Evolutionary conservation across 2,329 filamentous ascomycete genomes (phyloP), one percentile per base, ranked within the genome.

Genomic region (Arachnomyces sp.): DNA sequence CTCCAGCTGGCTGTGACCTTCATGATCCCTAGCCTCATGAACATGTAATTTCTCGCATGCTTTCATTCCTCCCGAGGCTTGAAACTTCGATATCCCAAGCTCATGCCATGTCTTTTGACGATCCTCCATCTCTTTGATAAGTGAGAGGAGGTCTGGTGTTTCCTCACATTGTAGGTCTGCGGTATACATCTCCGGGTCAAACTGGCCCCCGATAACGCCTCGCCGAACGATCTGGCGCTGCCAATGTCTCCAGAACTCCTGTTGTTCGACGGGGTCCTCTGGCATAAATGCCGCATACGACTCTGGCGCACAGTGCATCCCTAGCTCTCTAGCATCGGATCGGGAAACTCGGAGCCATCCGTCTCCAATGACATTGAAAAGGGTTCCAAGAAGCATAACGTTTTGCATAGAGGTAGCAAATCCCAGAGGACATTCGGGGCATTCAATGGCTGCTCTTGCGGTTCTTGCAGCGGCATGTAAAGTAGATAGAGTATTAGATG

Each of bases 331-430:
- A 7, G 64, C 47, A 34, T 63, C 55, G 16, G 55, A 52, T 36
- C 60, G 53, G 15, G 54, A 62, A 13, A 69, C 53, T 2, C 61
- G 58, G 8, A 66, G 52, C 67, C 67, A 71, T 16, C 59, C 52
- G 41, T 69, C 67, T 15, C 62, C 65, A 13, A 67, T 47, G 14
- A 68, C 60, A n/a, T 58, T 69, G 34, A 71, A 50, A 9, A 70
- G 52, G 8, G 66, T 68, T 9, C 61, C 62, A n/a, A 61, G 58
- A 36, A 70, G 58, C 63, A 68, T 69, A 33, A 70, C 58, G 38
- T 71, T 71, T 43, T 69, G 67, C 16, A 66, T 49, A 5, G 60
- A 59, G 1, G 65, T 62, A 28, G 62, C 57, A 41, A 68, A 68
- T 28, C 52, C 56, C 29, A 58, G 56, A 2, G 66, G 66, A 42